These are phyloP conservation scores for Dothiorella sarmentorum DNA, from an alignment of 2,329 filamentous ascomycete species.

Conservation along the genomic window DNA sequence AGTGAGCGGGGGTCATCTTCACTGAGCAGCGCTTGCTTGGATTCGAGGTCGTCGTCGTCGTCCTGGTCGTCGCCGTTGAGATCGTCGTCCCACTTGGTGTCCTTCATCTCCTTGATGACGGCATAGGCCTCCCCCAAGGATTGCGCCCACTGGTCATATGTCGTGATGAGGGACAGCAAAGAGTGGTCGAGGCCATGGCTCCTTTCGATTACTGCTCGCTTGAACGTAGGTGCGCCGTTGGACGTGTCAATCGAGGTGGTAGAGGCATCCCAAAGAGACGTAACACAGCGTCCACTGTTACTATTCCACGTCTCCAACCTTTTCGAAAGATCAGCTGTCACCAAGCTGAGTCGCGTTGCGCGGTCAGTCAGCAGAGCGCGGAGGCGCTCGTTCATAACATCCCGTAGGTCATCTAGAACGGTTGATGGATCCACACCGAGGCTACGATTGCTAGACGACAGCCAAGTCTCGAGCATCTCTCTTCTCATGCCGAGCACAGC, in stretches of 20 bases:
- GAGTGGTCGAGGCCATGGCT: conserved; percentile 69
- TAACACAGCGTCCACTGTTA: conserved; percentile 40
- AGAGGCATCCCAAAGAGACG: conserved; percentile 65
- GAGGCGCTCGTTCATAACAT: conserved; percentile 66
- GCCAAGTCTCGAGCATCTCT: conserved; percentile 70
- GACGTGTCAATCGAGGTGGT: conserved; percentile 64
- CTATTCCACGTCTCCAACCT: conserved; percentile 59
- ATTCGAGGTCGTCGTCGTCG: conserved; percentile 67
- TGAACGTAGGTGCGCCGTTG: conserved; percentile 64
- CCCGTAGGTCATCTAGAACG: conserved; percentile 66
- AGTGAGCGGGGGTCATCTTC: conserved; percentile 67
- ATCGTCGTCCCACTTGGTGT: conserved; percentile 73
- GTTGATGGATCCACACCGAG: conserved; percentile 64
- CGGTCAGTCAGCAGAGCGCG: conserved; percentile 61
- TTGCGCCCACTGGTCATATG: conserved; percentile 71
- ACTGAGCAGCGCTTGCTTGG: conserved; percentile 64
- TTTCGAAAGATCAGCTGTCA: conserved; percentile 62
- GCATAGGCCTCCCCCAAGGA: conserved; percentile 65
- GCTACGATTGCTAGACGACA: conserved; percentile 62
- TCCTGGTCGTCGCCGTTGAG: conserved; percentile 67
- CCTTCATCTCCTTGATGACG: conserved; percentile 62
- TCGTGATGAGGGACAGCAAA: conserved; percentile 58
- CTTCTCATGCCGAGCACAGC: conserved; percentile 67
- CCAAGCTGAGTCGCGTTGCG: conserved; percentile 60
- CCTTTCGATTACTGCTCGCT: conserved; percentile 64